These are phyloP conservation scores for Diddensiella santjacobensis DNA, from an alignment of 805 yeast genomes.

Conservation along the genomic window DNA sequence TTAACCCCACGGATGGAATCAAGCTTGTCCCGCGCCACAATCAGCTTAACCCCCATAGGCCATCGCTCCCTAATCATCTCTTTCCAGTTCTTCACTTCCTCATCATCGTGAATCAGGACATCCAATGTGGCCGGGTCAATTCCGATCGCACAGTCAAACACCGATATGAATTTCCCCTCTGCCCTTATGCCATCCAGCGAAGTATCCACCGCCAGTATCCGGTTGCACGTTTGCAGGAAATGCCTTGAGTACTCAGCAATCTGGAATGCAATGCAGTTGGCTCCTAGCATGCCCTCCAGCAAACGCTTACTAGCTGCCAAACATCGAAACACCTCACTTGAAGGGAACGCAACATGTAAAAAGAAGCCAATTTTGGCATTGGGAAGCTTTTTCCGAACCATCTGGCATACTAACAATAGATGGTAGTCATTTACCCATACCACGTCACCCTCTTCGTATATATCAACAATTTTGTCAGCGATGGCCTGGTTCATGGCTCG, in stretches of 20 bases:
- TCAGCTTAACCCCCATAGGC: slow-evolving; percentile 50
- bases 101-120: slow-evolving; percentile 42
- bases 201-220: slow-evolving; percentile 81
- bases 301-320: slow-evolving; percentile 80
- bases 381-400: slow-evolving; percentile 75
- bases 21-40: slow-evolving; percentile 84
- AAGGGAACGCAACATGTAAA: slow-evolving; percentile 91
- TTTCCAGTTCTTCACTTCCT: slow-evolving; percentile 28
- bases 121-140: slow-evolving; percentile 45
- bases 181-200: slow-evolving; percentile 82
- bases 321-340: slow-evolving; percentile 91
- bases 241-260: slow-evolving; percentile 92
- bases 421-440: slow-evolving; percentile 97
- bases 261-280: slow-evolving; percentile 85
- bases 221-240: slow-evolving; percentile 83
- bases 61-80: slow-evolving; percentile 73
- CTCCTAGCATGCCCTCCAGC: slow-evolving; percentile 80
- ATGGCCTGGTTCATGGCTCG: slow-evolving; percentile 67
- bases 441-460: slow-evolving; percentile 69
- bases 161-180: slow-evolving; percentile 31
- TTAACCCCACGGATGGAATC: slow-evolving; percentile 85
- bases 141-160: slow-evolving; percentile 38
- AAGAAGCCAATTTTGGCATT: slow-evolving; percentile 87
- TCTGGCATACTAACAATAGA: slow-evolving; percentile 74
- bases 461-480: slow-evolving; percentile 68